These are phyloP conservation scores for Colletotrichum gloeosporioides DNA, from an alignment of 2,329 filamentous ascomycete genomes.

Conservation along the genomic window DNA sequence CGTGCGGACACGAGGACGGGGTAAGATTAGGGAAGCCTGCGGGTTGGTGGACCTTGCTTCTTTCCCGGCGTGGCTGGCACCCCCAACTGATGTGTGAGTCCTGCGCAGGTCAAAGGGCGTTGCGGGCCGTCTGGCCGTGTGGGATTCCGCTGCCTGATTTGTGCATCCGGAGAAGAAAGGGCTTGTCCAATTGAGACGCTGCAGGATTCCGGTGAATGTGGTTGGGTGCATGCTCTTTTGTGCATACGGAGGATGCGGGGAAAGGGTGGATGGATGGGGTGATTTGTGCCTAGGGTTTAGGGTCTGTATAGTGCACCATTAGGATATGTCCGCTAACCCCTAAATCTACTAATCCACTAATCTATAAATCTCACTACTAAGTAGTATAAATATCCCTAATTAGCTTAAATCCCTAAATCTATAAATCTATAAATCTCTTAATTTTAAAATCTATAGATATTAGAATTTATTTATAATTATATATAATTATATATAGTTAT, in stretches of 20 bases:
- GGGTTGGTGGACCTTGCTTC: not conserved
- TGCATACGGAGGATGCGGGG: not conserved
- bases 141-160: not conserved
- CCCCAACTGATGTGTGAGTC: not conserved
- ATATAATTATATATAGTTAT: no score
- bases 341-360: no score
- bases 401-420: no score
- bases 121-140: constrained; percentile 1
- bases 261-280: not conserved
- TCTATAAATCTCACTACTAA: no score
- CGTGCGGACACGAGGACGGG: not conserved
- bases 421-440: no score
- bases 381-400: no score
- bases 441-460: no score
- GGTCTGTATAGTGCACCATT: no score
- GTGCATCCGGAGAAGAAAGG: not conserved
- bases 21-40: not conserved
- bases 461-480: no score
- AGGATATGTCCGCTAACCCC: no score
- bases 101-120: not conserved
- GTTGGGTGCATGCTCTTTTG: not conserved
- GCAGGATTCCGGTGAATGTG: not conserved
- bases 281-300: not conserved
- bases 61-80: not conserved
- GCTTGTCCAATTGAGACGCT: not conserved